A percentile compares a stretch with the other conserved stretches of the same genome.
Conservation (phyloP, 2,329 filamentous ascomycete genomes). For the Alternaria infectoria region DNA sequence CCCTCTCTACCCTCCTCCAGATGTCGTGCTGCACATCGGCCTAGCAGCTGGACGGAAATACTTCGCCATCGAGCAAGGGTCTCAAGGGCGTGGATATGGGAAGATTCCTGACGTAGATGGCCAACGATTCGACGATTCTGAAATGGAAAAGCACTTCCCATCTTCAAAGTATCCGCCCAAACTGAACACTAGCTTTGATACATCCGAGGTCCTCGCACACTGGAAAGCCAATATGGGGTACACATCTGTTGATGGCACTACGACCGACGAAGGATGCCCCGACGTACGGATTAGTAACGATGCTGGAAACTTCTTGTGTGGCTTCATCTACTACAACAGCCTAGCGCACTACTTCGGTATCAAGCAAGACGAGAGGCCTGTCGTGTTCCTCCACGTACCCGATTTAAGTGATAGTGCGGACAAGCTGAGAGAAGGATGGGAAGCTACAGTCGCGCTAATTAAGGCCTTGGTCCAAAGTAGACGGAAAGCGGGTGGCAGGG, state of each 20-base stretch:
- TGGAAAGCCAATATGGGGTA: conserved; percentile 33
- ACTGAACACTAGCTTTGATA: conserved; percentile 42
- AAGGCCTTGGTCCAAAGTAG: conserved; percentile 43
- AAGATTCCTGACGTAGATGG: conserved; percentile 45
- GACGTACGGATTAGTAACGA: conserved; percentile 41
- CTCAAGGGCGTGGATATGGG: conserved; percentile 38
- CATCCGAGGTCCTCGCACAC: conserved; percentile 36
- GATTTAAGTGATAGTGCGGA: conserved; percentile 38
- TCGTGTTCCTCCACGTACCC: conserved; percentile 46
- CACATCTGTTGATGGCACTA: not conserved
- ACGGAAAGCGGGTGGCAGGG: conserved; percentile 21
- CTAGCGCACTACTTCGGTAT: conserved; percentile 37
- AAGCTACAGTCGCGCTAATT: conserved; percentile 42
- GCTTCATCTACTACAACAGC: conserved; percentile 46
- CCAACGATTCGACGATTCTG: conserved; percentile 27
- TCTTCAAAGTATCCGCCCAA: conserved; percentile 23
- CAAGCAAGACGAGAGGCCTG: conserved; percentile 32
- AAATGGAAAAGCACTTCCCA: conserved; percentile 25
- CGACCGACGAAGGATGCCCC: conserved; percentile 1
- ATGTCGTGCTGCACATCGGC: conserved; percentile 48
- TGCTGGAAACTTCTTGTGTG: conserved; percentile 47
- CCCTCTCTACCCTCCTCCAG: conserved; percentile 26
- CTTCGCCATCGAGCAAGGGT: conserved; percentile 45
- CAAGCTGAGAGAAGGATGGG: conserved; percentile 32
- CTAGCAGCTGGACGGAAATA: conserved; percentile 45